A percentile compares a stretch with the other conserved stretches of the same genome.
Evolutionary conservation across 768 basidiomycete genomes (phyloP).

Genomic region (Lactifluus pinguis): DNA sequence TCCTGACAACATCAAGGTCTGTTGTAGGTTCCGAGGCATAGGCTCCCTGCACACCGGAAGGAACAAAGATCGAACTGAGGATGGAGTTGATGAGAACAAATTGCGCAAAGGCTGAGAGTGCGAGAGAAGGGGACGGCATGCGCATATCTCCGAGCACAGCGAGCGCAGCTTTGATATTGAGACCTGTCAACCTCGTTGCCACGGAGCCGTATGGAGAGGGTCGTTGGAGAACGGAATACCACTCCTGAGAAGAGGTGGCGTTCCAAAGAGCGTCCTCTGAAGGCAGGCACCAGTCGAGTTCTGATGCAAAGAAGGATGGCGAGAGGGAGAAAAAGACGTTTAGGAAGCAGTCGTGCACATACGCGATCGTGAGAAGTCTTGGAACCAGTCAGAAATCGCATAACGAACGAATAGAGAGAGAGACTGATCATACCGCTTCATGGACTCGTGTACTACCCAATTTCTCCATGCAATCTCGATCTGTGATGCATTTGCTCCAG

Average conservation of each 20-base stretch:
- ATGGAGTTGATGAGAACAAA: conserved; percentile 23
- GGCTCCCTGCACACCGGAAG: neutral
- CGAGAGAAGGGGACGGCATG: neutral
- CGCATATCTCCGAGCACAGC: conserved; percentile 14
- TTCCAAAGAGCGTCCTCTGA: conserved; percentile 44
- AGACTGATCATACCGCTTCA: conserved; percentile 36
- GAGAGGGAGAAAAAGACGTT: conserved; percentile 39
- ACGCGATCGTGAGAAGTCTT: conserved; percentile 29
- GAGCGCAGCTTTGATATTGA: conserved; percentile 12
- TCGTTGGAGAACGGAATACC: conserved; percentile 34
- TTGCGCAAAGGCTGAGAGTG: conserved; percentile 18
- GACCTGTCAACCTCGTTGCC: conserved; percentile 11
- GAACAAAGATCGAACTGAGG: conserved; percentile 15
- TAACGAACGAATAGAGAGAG: neutral
- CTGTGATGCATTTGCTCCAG: conserved; percentile 22
- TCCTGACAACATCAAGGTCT: neutral
- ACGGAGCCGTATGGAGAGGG: conserved; percentile 25
- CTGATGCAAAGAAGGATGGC: conserved; percentile 36
- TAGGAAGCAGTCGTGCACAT: conserved; percentile 42
- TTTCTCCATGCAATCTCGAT: conserved; percentile 39
- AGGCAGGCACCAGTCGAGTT: conserved; percentile 40
- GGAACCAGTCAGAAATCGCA: neutral
- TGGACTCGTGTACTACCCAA: conserved; percentile 43
- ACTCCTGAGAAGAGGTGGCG: conserved; percentile 36
- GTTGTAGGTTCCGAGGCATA: neutral